These are phyloP conservation scores for Phytopythium aichiense DNA, from an alignment of 352 stramenopile genomes.

Conservation along the genomic window DNA sequence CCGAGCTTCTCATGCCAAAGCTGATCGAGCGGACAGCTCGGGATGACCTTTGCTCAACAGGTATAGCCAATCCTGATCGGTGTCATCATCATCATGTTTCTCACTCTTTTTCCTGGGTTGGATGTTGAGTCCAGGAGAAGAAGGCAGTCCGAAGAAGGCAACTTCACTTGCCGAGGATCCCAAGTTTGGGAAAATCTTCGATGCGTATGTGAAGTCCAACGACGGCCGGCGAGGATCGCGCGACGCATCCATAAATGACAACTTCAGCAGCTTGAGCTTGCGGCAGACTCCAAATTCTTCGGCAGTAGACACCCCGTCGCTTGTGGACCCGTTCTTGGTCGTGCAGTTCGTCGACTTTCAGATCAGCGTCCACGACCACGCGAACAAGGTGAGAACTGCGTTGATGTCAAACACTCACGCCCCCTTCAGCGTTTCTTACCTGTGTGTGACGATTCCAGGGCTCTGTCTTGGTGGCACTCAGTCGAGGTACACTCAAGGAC, in stretches of 20 bases:
- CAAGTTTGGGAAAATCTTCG: conserved; percentile 64
- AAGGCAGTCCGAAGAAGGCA: conserved; percentile 49
- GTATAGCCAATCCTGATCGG: not conserved
- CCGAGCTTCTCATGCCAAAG: conserved; percentile 31
- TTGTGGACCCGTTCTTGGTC: conserved; percentile 58
- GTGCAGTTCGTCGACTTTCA: conserved; percentile 80
- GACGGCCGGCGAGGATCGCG: conserved; percentile 6
- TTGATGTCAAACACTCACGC: no score
- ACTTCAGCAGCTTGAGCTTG: conserved; percentile 15
- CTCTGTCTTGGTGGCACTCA: conserved; percentile 61
- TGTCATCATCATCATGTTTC: not conserved
- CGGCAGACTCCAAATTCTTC: conserved; percentile 1
- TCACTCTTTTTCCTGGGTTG: not conserved
- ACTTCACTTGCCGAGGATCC: conserved; percentile 69
- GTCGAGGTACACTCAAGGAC: conserved; percentile 49
- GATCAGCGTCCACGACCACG: conserved; percentile 64
- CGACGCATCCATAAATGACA: conserved; percentile 6
- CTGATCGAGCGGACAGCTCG: conserved; percentile 8
- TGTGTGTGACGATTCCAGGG: conserved; percentile 19
- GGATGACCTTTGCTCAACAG: not conserved
- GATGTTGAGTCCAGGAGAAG: conserved; percentile 10
- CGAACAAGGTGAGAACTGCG: conserved; percentile 36
- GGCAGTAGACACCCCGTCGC: conserved; percentile 6
- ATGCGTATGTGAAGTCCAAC: conserved; percentile 16
- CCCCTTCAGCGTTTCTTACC: no score